Evolutionary conservation across 2,329 filamentous ascomycete species (phyloP), one percentile per base, ranked within the genome.

Genomic region (Fusarium luffae): DNA sequence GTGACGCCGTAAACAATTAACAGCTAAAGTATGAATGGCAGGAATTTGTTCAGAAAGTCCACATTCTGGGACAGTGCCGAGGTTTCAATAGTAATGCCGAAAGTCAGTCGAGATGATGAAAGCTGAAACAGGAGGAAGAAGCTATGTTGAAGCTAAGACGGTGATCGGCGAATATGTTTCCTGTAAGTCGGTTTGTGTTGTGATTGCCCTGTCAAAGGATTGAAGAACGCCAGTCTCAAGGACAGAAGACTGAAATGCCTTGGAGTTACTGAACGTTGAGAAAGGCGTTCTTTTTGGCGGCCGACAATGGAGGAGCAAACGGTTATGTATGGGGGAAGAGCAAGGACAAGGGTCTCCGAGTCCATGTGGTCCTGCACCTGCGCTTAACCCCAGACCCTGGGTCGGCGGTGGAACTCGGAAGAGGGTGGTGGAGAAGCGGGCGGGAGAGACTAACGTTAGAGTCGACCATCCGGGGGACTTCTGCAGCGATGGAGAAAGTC

Each of bases 291-390:
- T 58, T 55, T 68, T 49, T 52, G 21, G 49, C 21, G 56, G 49
- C 59, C 46, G 59, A 63, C 49, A 49, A 73, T 73, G 73, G 73
- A 75, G 61, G 70, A 75, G 66, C 48, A 69, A 62, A 61, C 70
- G 59, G 57, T 75, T 75, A 75, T 72, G 73, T 75, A 75, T 73
- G 63, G 70, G 69, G 66, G 68, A 71, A 27, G 63, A 48, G 49
- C 65, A 60, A 46, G 69, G 62, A 69, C 67, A 70, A 69, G 70
- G 72, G n/a, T 70, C 49, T 46, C 47, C 47, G 41, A 60, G 60
- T 51, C 58, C 54, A 54, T 56, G 30, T 58, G 60, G 48, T 57
- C 60, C 58, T 54, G 52, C 54, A 61, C 62, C 48, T 66, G 47
- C 34, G 46, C 54, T 66, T 54, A 59, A 74, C 71, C 73, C 71